Percentiles rank a stretch among this genome's conserved stretches.
These are phyloP conservation scores for Alternaria alternata DNA, from an alignment of 2,329 filamentous ascomycete species.

Conservation along the genomic window DNA sequence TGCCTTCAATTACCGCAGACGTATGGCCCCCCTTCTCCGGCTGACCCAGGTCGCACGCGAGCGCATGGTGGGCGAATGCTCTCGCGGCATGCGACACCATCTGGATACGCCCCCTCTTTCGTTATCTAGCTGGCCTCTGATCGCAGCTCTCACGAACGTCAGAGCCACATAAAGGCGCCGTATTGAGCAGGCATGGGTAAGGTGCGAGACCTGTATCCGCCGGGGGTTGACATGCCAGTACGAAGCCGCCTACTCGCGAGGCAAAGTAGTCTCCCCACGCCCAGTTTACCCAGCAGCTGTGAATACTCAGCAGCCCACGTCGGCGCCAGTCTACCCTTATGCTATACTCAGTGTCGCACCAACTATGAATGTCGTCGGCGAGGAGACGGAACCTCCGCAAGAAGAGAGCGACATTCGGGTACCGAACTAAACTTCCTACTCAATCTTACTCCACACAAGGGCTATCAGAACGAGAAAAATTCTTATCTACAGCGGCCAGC, in stretches of 20 bases:
- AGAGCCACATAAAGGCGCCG: neutral
- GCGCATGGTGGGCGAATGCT: conserved; percentile 12
- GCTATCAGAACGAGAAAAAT: neutral
- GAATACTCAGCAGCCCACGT: neutral
- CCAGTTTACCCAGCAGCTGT: neutral
- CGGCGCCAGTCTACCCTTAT: neutral
- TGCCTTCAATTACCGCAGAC: neutral
- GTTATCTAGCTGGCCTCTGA: neutral
- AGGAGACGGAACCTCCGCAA: conserved; percentile 17
- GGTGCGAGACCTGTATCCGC: conserved; percentile 22
- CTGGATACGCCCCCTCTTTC: conserved; percentile 8
- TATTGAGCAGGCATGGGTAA: neutral
- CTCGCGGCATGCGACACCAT: conserved; percentile 18
- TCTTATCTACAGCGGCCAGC: neutral
- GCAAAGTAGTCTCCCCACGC: conserved; percentile 34
- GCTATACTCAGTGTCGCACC: neutral
- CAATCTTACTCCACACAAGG: neutral
- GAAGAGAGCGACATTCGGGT: neutral
- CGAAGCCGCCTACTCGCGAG: conserved; percentile 36
- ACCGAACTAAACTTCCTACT: neutral
- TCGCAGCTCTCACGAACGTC: too few species aligned
- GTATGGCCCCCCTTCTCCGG: conserved; percentile 13
- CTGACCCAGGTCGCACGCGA: conserved; percentile 14
- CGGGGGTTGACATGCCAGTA: conserved; percentile 31
- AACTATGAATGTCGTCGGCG: neutral